These are phyloP conservation scores for Aspergillus persii DNA, from an alignment of 2,329 filamentous ascomycete species.

Conservation along the genomic window DNA sequence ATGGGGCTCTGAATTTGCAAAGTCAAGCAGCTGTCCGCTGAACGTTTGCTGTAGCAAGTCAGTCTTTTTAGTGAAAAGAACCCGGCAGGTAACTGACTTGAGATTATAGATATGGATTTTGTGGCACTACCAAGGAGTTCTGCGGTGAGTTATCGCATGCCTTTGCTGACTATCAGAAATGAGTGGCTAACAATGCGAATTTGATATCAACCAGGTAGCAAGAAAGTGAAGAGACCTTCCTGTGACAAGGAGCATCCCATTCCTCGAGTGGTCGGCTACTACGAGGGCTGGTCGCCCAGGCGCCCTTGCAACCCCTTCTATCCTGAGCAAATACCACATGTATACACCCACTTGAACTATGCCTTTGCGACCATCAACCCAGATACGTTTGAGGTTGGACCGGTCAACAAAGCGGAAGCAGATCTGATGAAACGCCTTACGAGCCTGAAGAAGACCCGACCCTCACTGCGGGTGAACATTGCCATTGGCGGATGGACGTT, in stretches of 20 bases:
- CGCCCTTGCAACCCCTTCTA: slow-evolving; percentile 19
- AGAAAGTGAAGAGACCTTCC: slow-evolving; percentile 3
- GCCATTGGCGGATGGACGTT: slow-evolving; percentile 44
- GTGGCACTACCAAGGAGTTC: slow-evolving; percentile 9
- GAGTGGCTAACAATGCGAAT: not conserved
- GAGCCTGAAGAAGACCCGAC: slow-evolving; percentile 29
- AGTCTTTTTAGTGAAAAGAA: not conserved
- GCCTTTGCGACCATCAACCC: slow-evolving; percentile 13
- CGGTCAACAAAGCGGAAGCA: not conserved
- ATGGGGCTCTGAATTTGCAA: not conserved
- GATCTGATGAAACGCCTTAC: slow-evolving; percentile 21
- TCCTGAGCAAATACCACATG: slow-evolving; percentile 13
- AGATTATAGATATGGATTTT: slow-evolving; percentile 3
- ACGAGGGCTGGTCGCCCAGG: slow-evolving; percentile 30
- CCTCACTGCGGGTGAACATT: slow-evolving; percentile 33
- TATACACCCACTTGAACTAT: slow-evolving; percentile 13
- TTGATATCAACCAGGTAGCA: not conserved
- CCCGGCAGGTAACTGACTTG: not conserved
- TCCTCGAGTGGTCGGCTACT: slow-evolving; percentile 32
- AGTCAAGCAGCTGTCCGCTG: slow-evolving; percentile 1
- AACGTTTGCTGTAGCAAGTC: slow-evolving; percentile 7
- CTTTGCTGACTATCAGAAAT: no score
- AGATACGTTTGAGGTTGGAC: slow-evolving; percentile 6
- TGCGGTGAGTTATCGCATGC: slow-evolving; percentile 1
- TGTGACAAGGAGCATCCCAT: not conserved